These are phyloP conservation scores for Amanita brunnescens DNA, from an alignment of 768 basidiomycete genomes.

Conservation along the genomic window DNA sequence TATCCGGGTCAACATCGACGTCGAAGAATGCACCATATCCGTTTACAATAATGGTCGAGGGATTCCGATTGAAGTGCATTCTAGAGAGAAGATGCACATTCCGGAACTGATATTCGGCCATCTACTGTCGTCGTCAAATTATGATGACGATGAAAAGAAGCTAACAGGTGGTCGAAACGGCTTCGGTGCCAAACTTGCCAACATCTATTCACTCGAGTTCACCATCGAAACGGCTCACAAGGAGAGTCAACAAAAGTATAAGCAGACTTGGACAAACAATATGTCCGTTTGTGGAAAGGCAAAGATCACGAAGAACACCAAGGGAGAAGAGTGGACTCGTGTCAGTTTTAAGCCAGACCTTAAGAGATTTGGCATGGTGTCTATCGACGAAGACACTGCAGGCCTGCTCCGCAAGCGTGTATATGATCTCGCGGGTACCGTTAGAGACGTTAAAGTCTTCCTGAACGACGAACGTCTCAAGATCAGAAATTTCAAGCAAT, in stretches of 20 bases:
- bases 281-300: constrained; percentile 84
- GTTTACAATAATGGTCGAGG: constrained; percentile 94
- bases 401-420: constrained; percentile 88
- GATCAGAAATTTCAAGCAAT: constrained; percentile 93
- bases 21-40: constrained; percentile 78
- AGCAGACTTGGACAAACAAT: constrained; percentile 90
- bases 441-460: constrained; percentile 87
- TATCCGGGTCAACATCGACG: constrained; percentile 80
- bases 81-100: constrained; percentile 88
- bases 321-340: constrained; percentile 84
- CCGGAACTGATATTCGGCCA: constrained; percentile 97
- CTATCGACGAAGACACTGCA: constrained; percentile 86
- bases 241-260: constrained; percentile 80
- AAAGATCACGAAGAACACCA: constrained; percentile 88
- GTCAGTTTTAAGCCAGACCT: constrained; percentile 94
- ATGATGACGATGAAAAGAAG: constrained; percentile 98
- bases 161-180: constrained; percentile 98
- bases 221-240: constrained; percentile 93
- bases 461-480: constrained; percentile 89
- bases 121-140: constrained; percentile 90
- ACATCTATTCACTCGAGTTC: constrained; percentile 97
- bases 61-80: constrained; percentile 95
- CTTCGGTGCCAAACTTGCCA: constrained; percentile 95
- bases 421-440: constrained; percentile 95
- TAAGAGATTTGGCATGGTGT: constrained; percentile 82